Conservation (phyloP, 495 filamentous ascomycete genomes). For the Penicillium odoratum region DNA sequence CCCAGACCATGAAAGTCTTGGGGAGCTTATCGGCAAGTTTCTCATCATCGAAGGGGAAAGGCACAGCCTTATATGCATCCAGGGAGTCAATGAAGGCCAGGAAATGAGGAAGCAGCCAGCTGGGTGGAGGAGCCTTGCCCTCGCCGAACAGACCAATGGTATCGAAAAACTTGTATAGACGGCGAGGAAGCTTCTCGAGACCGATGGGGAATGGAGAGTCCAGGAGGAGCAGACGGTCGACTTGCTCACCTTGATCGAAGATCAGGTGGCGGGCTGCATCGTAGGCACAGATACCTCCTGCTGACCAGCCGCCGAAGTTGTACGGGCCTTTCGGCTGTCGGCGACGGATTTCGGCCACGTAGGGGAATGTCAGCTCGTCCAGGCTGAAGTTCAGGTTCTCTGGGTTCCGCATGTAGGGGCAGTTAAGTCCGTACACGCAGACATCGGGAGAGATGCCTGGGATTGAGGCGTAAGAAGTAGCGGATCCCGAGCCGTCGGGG, state of each 20-base stretch:
- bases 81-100: conserved; percentile 71
- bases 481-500: conserved; percentile 53
- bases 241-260: conserved; percentile 62
- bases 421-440: conserved; percentile 63
- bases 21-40: conserved; percentile 51
- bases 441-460: conserved; percentile 55
- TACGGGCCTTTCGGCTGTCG: conserved; percentile 74
- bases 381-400: conserved; percentile 56
- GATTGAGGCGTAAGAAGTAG: conserved; percentile 62
- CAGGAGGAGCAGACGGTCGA: conserved; percentile 76
- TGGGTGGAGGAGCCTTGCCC: conserved; percentile 61
- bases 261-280: conserved; percentile 75
- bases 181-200: conserved; percentile 73
- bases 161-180: conserved; percentile 78
- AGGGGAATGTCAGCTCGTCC: conserved; percentile 56
- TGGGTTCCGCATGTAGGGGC: conserved; percentile 64
- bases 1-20: conserved; percentile 73
- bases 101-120: conserved; percentile 86
- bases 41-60: conserved; percentile 37
- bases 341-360: conserved; percentile 65
- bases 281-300: conserved; percentile 86
- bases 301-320: conserved; percentile 74
- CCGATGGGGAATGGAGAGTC: conserved; percentile 79
- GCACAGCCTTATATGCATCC: conserved; percentile 64
- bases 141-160: conserved; percentile 79